These are phyloP conservation scores for Apiospora pterosperma DNA, from an alignment of 2,329 filamentous ascomycete species.

Conservation along the genomic window DNA sequence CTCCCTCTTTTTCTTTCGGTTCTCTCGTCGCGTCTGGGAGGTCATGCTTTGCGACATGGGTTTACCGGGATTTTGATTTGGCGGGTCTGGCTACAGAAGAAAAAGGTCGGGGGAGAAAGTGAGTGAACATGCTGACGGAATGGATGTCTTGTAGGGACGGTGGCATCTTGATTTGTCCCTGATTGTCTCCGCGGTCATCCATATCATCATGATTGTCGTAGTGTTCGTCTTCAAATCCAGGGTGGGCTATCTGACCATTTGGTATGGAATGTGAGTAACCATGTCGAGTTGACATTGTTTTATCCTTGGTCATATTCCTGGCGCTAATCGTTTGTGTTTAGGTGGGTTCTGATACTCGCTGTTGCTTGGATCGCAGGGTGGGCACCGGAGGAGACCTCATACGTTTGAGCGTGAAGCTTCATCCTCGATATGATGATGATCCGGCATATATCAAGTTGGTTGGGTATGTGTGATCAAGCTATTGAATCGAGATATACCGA, in stretches of 20 bases:
- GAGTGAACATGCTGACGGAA: not conserved
- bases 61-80: too few species aligned
- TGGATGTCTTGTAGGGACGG: not conserved
- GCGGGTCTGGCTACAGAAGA: too few species aligned
- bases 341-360: constrained; percentile 6
- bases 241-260: not conserved
- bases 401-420: not conserved
- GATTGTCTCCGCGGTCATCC: not conserved
- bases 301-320: not conserved
- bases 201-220: constrained; percentile 1
- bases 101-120: not conserved
- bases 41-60: too few species aligned
- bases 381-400: not conserved
- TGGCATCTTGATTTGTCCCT: constrained; percentile 7
- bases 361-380: constrained; percentile 3
- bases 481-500: too few species aligned
- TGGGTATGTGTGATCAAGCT: too few species aligned
- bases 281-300: not conserved
- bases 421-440: not conserved
- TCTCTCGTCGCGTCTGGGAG: not conserved
- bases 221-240: constrained; percentile 1
- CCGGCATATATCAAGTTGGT: not conserved
- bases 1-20: not conserved
- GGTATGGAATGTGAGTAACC: constrained; percentile 6
- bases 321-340: not conserved